Base-by-base conservation (phyloP, 805 yeast genomes). In the Priceomyces medius region DNA sequence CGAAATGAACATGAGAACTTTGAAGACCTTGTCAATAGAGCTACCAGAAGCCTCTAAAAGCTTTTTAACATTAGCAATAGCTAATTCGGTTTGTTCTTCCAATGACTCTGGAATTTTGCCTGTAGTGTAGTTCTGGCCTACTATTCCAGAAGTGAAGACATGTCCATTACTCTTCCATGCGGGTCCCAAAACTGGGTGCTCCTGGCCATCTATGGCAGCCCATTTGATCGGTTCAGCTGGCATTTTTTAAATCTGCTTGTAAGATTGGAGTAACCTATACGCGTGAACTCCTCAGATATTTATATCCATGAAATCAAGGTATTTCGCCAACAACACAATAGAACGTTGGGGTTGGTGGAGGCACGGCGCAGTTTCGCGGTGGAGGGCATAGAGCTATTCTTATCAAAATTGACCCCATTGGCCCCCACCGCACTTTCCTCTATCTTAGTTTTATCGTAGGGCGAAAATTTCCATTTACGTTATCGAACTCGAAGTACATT, bases 101-200 rank as follows among this genome's bases (percentile, higher is more conserved):
- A 76, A 60, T 19, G 65, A 61, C 8, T 58, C 64, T 14, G 80
- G 72, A 19, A 68, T 50, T n/a, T 56, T 55, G 12, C 76, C 76
- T 9, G 67, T 60, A 24, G 59, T 56, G 23, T 59, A 56, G 44
- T 71, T 69, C 20, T 55, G 55, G 16, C 80, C 80, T 12, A 71
- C 61, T 32, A 63, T 58, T 2, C 80, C 81, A n/a, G 79, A 71
- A 7, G 79, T 68, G 59, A 68, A 74, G 16, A 76, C 59, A 35
- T 53, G 54, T 1, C 58, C 58, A 41, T 56, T 57, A 35, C 50
- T 49, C 9, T 44, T 54, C 56, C 55, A 58, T 18, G 63, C 63
- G 12, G 62, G 63, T n/a, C 53, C 59, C 33, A 58, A 48, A 14
- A 55, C 59, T 16, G 63, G 63, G 32, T 58, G 62, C 45, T 63